phyloP scores from a whole-genome alignment of 2,329 filamentous ascomycete species.

The Pseudopithomyces maydicus region DNA sequence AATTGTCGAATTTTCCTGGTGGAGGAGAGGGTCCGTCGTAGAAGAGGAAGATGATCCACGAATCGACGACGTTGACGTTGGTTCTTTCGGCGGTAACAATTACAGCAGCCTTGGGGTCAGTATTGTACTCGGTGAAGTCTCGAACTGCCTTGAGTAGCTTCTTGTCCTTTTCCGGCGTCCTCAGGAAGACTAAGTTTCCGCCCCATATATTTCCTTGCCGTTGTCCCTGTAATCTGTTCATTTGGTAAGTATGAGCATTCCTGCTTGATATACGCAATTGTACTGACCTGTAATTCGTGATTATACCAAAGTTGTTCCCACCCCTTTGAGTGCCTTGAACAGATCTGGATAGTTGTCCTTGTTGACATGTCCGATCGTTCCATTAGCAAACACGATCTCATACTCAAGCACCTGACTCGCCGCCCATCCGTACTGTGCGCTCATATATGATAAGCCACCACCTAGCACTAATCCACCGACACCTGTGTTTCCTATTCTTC shows the following conservation, averaged over 20 bases:
- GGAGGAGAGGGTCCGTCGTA: conserved; percentile 50
- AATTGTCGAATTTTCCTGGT: conserved; percentile 60
- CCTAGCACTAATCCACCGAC: conserved; percentile 55
- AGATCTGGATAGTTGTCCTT: conserved; percentile 37
- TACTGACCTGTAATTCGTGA: conserved; percentile 27
- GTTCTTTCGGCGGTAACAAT: conserved; percentile 37
- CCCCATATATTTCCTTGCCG: conserved; percentile 49
- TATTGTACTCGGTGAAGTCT: conserved; percentile 62
- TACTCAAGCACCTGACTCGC: conserved; percentile 50
- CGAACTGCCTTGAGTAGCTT: conserved; percentile 55
- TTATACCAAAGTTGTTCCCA: conserved; percentile 47
- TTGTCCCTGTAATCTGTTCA: conserved; percentile 21
- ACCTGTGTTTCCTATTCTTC: conserved; percentile 54
- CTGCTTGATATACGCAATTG: neutral
- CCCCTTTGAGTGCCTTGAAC: conserved; percentile 47
- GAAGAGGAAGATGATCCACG: conserved; percentile 40
- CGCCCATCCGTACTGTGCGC: conserved; percentile 54
- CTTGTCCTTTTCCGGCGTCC: conserved; percentile 41
- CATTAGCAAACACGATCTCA: conserved; percentile 55
- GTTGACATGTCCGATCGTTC: conserved; percentile 37
- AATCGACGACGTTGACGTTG: conserved; percentile 33
- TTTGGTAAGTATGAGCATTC: neutral
- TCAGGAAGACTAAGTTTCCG: conserved; percentile 52
- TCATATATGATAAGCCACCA: conserved; percentile 44
- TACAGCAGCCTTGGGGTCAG: conserved; percentile 44